phyloP scores from a whole-genome alignment of 75 land plant species.

The Adiantum capillusveneris region DNA sequence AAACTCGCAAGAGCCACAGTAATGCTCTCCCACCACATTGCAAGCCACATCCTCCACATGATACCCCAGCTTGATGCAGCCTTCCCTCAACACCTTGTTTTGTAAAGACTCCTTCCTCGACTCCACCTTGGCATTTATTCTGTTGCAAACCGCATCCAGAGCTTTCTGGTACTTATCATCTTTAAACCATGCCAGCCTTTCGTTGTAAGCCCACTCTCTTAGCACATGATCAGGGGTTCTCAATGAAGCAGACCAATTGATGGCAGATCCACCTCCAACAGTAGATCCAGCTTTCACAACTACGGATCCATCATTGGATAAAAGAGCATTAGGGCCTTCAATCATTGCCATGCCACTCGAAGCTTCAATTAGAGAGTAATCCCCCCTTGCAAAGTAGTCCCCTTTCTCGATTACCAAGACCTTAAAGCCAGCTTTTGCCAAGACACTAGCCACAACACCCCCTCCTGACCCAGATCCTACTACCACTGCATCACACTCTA shows the following conservation, averaged over 20 bases:
- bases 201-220: conserved; percentile 49
- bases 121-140: conserved; percentile 51
- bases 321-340: conserved; percentile 36
- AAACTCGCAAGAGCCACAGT: conserved; percentile 71
- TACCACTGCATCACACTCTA: conserved; percentile 48
- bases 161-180: conserved; percentile 47
- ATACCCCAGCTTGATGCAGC: conserved; percentile 51
- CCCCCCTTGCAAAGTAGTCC: conserved; percentile 40
- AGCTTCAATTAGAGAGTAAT: conserved; percentile 62
- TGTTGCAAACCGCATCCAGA: conserved; percentile 43
- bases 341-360: conserved; percentile 50
- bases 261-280: conserved; percentile 79
- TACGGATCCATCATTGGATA: conserved; percentile 40
- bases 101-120: conserved; percentile 33
- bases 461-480: conserved; percentile 88
- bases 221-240: conserved; percentile 50
- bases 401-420: conserved; percentile 86
- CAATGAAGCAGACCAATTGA: conserved; percentile 82
- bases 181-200: conserved; percentile 27
- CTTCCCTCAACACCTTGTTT: conserved; percentile 52
- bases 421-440: conserved; percentile 64
- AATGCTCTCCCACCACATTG: conserved; percentile 45
- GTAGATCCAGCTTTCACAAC: conserved; percentile 56
- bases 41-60: conserved; percentile 41
- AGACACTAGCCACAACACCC: conserved; percentile 39